A percentile compares a stretch with the other conserved stretches of the same genome.
phyloP scores from a whole-genome alignment of 1,139 yeast genomes.

The Meyerozyma elateridarum region DNA sequence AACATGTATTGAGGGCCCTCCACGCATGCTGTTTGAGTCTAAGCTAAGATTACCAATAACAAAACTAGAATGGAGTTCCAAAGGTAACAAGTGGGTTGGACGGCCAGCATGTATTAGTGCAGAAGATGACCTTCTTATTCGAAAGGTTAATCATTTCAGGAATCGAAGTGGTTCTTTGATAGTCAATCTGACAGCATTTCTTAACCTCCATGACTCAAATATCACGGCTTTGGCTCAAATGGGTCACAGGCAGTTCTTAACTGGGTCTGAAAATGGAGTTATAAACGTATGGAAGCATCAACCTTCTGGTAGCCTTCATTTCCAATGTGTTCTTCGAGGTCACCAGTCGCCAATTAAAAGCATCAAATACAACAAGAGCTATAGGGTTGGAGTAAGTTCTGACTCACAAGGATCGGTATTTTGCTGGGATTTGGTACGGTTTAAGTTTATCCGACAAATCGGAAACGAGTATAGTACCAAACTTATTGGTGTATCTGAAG shows the following conservation, averaged over 20 bases:
- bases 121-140: conserved; percentile 37
- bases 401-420: conserved; percentile 48
- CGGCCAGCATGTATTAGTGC: conserved; percentile 34
- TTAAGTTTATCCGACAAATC: conserved; percentile 44
- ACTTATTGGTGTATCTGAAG: conserved; percentile 46
- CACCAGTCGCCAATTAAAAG: conserved; percentile 42
- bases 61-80: conserved; percentile 34
- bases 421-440: conserved; percentile 57
- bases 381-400: conserved; percentile 46
- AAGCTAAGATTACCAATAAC: conserved; percentile 31
- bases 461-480: conserved; percentile 14
- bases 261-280: conserved; percentile 54
- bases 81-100: conserved; percentile 40
- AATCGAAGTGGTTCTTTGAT: conserved; percentile 32
- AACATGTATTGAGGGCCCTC: conserved; percentile 16
- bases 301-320: conserved; percentile 31
- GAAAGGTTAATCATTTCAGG: conserved; percentile 27
- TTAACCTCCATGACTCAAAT: conserved; percentile 35
- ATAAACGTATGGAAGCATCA: conserved; percentile 51
- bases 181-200: conserved; percentile 38
- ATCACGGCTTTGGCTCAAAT: conserved; percentile 33
- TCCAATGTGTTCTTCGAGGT: conserved; percentile 47
- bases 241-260: conserved; percentile 39
- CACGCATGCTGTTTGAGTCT: conserved; percentile 33
- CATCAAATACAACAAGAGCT: conserved; percentile 45